Evolutionary conservation across 2,329 filamentous ascomycete genomes (phyloP).

Genomic region (Nemania bipapillata): DNA sequence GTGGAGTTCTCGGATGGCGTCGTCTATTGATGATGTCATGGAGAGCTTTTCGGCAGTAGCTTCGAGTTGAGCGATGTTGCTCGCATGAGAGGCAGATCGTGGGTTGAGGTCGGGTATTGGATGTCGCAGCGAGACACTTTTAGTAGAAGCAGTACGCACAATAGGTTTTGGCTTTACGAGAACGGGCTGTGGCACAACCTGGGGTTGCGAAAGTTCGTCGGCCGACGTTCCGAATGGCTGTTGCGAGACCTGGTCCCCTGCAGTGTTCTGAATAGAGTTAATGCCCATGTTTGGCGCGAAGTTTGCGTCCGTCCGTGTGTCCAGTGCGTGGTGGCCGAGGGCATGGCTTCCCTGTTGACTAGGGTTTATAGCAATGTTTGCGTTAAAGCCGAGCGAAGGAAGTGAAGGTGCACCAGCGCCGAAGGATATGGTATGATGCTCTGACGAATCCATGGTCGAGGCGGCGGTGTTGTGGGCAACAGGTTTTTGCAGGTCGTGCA

Average conservation of each 20-base stretch:
- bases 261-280: slow-evolving; percentile 33
- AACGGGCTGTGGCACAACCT: slow-evolving; percentile 38
- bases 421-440: slow-evolving; percentile 50
- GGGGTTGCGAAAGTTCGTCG: slow-evolving; percentile 35
- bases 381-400: slow-evolving; percentile 39
- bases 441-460: slow-evolving; percentile 44
- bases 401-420: slow-evolving; percentile 43
- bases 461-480: slow-evolving; percentile 38
- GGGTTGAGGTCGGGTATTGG: slow-evolving; percentile 71
- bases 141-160: slow-evolving; percentile 60
- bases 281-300: slow-evolving; percentile 30
- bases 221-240: slow-evolving; percentile 18
- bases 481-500: slow-evolving; percentile 33
- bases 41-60: slow-evolving; percentile 79
- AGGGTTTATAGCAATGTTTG: slow-evolving; percentile 21
- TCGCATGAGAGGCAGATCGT: slow-evolving; percentile 69
- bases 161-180: slow-evolving; percentile 56
- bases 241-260: slow-evolving; percentile 13
- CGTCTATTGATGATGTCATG: slow-evolving; percentile 78
- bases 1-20: slow-evolving; percentile 79
- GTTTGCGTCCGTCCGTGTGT: slow-evolving; percentile 32
- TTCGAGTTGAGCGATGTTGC: slow-evolving; percentile 79
- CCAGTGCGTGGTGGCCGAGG: slow-evolving; percentile 6
- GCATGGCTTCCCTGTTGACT: slow-evolving; percentile 27
- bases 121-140: slow-evolving; percentile 62